phyloP scores from a whole-genome alignment of 2,329 filamentous ascomycete genomes.

The Niveomyces coronatus region DNA sequence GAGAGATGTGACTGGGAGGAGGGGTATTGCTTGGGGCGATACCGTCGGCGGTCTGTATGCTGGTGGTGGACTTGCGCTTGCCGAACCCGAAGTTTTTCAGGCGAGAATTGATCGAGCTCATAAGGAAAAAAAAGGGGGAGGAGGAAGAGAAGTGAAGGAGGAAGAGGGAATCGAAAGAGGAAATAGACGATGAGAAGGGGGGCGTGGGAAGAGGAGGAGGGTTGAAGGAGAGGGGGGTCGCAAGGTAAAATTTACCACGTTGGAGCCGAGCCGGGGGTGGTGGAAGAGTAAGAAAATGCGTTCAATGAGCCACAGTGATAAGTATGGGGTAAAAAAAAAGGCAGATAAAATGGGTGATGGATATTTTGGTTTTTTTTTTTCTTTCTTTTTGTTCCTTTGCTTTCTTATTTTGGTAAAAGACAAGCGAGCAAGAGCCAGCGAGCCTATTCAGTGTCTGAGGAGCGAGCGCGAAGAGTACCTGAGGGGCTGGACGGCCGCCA shows the following conservation, averaged over 20 bases:
- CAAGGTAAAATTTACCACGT: not conserved
- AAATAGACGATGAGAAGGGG: conserved; percentile 10
- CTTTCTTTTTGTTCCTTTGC: too few species aligned
- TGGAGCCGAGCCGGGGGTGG: conserved; percentile 2
- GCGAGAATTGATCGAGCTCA: conserved; percentile 73
- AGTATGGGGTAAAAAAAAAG: conserved; percentile 15
- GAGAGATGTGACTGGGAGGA: conserved; percentile 40
- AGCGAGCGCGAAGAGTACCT: too few species aligned
- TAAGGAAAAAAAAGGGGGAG: conserved; percentile 29
- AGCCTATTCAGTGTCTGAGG: too few species aligned
- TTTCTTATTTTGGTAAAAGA: too few species aligned
- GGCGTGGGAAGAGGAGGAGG: conserved; percentile 11
- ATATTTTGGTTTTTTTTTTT: too few species aligned
- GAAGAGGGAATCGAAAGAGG: conserved; percentile 6
- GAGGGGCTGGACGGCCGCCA: too few species aligned
- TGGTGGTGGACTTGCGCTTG: conserved; percentile 63
- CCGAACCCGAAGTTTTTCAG: conserved; percentile 73
- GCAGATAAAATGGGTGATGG: too few species aligned
- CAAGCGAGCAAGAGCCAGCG: too few species aligned
- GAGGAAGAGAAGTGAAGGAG: conserved; percentile 16
- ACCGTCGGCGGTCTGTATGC: conserved; percentile 42
- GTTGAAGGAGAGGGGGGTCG: conserved; percentile 1
- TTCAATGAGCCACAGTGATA: too few species aligned
- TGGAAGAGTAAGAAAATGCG: conserved; percentile 6
- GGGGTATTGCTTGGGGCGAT: conserved; percentile 23